Percentiles rank a stretch among this genome's conserved stretches.
These are phyloP conservation scores for Trametes polyzona DNA, from an alignment of 1,284 basidiomycete species.

Conservation along the genomic window DNA sequence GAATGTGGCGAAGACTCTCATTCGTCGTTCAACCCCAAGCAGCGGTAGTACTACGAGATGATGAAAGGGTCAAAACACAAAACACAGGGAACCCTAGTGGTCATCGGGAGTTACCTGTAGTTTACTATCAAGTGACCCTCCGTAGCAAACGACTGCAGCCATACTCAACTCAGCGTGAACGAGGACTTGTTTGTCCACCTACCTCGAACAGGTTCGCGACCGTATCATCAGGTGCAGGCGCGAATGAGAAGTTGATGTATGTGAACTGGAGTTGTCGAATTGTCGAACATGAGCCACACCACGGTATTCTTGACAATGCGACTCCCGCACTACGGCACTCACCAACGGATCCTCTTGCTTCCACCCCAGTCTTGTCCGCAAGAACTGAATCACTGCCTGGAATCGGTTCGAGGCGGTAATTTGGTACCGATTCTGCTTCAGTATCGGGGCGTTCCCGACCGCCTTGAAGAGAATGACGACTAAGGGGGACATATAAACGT, in stretches of 20 bases:
- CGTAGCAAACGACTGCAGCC: constrained; percentile 83
- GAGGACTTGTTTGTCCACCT: constrained; percentile 15
- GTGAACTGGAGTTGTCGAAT: constrained; percentile 71
- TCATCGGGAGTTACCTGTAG: constrained; percentile 69
- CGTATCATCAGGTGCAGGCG: constrained; percentile 91
- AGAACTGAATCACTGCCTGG: constrained; percentile 93
- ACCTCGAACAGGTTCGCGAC: constrained; percentile 90
- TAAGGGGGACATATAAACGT: too few relatives aligned
- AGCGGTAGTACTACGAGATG: too few relatives aligned
- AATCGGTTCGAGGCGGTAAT: constrained; percentile 95
- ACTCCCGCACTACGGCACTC: constrained; percentile 42
- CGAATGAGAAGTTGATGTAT: constrained; percentile 98
- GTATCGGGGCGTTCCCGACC: constrained; percentile 96
- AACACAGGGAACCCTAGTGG: not conserved
- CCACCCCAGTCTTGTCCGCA: constrained; percentile 90
- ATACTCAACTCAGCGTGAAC: not conserved
- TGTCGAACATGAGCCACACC: not conserved
- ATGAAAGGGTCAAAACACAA: too few relatives aligned
- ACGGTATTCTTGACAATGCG: too few relatives aligned
- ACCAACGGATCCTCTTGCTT: constrained; percentile 89
- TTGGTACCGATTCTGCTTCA: constrained; percentile 99
- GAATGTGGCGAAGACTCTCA: too few relatives aligned
- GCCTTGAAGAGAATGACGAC: constrained; percentile 98
- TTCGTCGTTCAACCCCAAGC: too few relatives aligned
- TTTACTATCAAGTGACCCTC: constrained; percentile 96